Base-by-base conservation (phyloP, 2,329 filamentous ascomycete genomes). In the Cytospora schulzeri region DNA sequence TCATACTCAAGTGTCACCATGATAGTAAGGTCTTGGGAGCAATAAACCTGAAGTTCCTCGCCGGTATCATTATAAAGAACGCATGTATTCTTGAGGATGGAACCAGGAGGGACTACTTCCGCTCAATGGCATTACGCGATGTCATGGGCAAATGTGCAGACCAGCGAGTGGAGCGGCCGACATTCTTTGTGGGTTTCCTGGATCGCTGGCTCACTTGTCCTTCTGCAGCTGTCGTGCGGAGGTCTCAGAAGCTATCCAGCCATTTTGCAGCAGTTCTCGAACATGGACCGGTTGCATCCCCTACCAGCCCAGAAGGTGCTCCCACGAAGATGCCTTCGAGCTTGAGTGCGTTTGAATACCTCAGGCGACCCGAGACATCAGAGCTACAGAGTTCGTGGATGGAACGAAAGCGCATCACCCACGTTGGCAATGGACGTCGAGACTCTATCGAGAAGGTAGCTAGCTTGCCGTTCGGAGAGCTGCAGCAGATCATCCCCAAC, bases 91-190 rank as follows among this genome's bases (percentile, higher is more conserved):
- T 78, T 8, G 70, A 72, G 7, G 74, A 77, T 56, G 79, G 79
- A 4, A 71, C 77, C 54, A 72, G 76, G 24, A 72, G 78, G 24
- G 78, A 81, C 65, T 81, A 78, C 68, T 81, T 80, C 67, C 75
- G 78, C 56, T 75, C 78, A 29, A 61, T 70, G 14, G 65, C 71
- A 4, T 73, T 80, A 57, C 74, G 78, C 22, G 67, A 71, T 2
- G 64, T 71, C 45, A 73, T 77, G 69, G 57, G 69, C 4, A 66
- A 68, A 22, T 76, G 73, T 45, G 70, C 65, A 38, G 68, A 70
- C 51, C 71, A 76, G 65, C 73, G 76, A 9, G 64, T 73, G 17
- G 68, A 66, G n/a, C 67, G 72, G 7, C 72, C 76, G 1, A 72
- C 72, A 2, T 77, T 77, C 60, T 77, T 78, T 45, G 68, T 78